Base-by-base conservation (phyloP, 2,329 filamentous ascomycete species). In the Cytospora piceicola region DNA sequence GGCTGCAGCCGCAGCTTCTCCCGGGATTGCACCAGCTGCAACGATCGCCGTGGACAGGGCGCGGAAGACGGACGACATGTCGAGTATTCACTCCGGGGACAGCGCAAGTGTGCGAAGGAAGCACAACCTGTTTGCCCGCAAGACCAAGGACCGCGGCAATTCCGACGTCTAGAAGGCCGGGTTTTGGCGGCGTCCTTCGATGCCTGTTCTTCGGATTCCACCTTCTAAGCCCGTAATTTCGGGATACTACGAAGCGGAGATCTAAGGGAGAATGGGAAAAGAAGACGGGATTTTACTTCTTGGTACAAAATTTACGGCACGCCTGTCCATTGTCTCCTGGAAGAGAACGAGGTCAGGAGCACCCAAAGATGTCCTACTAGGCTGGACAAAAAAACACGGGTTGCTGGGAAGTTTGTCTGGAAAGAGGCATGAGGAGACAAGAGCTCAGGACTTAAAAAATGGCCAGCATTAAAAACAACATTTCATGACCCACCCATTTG, bases 111-210 rank as follows among this genome's bases (percentile, higher is more conserved):
- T 74, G 12, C 74, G 72, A 29, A 75, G 80, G 46, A 84, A 80
- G 69, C 79, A 77, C 49, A 81, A 79, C 1, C 73, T 85, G 7
- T 85, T 85, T 69, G 74, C 78, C n/a, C 66, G 66, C 12, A 57
- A 22, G 36, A 32, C 63, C 36, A 63, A 67, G 58, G 66, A 59
- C 17, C 59, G 63, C 17, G 61, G 63, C 49, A 46, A 36, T 24
- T 17, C 58, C 30, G 65, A 67, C 27, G 30, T 61, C 66, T 67
- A 65, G 59, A 62, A 51, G 63, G 39, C 63, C 30, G 59, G 32
- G 12, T 66, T 63, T 52, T 65, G 63, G 63, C 54, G 59, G 52
- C 59, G 39, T 36, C 56, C 63, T 57, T 57, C 61, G 53, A 63
- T 58, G 61, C 61, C 61, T 17, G 24, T 46, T 2, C 61, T 63